Conservation (phyloP, 768 basidiomycete genomes). For the Podaxis rugospora region DNA sequence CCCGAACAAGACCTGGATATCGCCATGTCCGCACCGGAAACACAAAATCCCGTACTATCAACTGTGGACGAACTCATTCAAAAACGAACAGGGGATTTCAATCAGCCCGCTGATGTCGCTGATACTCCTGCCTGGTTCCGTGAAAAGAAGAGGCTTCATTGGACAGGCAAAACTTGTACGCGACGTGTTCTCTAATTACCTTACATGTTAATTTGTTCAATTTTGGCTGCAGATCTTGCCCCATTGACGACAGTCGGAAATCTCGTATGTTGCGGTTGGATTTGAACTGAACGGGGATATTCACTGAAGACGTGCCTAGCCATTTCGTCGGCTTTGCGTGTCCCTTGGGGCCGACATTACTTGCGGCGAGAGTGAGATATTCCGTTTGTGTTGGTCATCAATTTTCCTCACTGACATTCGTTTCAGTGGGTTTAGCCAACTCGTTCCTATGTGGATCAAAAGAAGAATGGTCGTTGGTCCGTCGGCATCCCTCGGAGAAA, state of each 20-base stretch:
- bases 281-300: not conserved
- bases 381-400: not conserved
- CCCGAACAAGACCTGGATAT: slow-evolving; percentile 34
- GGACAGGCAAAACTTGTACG: slow-evolving; percentile 84
- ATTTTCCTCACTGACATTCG: not conserved
- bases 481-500: slow-evolving; percentile 81
- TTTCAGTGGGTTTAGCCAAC: slow-evolving; percentile 85
- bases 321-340: slow-evolving; percentile 89
- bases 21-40: slow-evolving; percentile 12
- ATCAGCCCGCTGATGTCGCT: slow-evolving; percentile 44
- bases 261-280: slow-evolving; percentile 46
- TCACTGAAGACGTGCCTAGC: slow-evolving; percentile 37
- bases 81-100: slow-evolving; percentile 30
- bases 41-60: not conserved
- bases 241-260: slow-evolving; percentile 97
- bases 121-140: slow-evolving; percentile 67
- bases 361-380: slow-evolving; percentile 78
- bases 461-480: slow-evolving; percentile 92
- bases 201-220: not conserved
- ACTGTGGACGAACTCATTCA: slow-evolving; percentile 21
- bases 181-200: not conserved
- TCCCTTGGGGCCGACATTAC: slow-evolving; percentile 90
- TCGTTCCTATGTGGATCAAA: slow-evolving; percentile 86
- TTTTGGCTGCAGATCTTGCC: slow-evolving; percentile 28
- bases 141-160: slow-evolving; percentile 87